Percentiles rank a stretch among this genome's conserved stretches.
Evolutionary conservation across 306 rosid species (phyloP).

Genomic region (Crotalaria pallida): DNA sequence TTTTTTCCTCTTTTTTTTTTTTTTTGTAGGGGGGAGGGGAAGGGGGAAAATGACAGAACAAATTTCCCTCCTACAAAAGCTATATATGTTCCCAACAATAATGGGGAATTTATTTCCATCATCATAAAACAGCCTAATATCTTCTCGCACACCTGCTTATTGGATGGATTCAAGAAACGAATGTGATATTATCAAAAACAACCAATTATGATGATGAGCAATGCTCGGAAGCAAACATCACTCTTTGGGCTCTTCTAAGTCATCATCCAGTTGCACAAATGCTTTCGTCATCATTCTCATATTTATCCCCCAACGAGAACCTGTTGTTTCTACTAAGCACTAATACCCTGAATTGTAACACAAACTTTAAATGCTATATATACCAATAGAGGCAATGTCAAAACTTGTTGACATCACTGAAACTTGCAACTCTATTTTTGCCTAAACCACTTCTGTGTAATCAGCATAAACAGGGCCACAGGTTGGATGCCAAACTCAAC

Average conservation of each 20-base stretch:
- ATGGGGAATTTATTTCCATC: conserved; percentile 31
- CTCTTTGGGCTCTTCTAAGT: conserved; percentile 32
- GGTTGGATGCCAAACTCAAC: conserved; percentile 30
- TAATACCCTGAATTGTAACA: conserved; percentile 37
- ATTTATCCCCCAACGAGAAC: conserved; percentile 18
- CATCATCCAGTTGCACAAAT: conserved; percentile 28
- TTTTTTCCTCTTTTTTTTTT: not conserved
- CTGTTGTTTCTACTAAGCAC: conserved; percentile 39
- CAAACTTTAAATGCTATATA: conserved; percentile 36
- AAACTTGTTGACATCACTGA: conserved; percentile 33
- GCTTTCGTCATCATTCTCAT: conserved; percentile 32
- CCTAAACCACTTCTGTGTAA: conserved; percentile 25
- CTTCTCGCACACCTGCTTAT: conserved; percentile 45
- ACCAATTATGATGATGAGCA: conserved; percentile 22
- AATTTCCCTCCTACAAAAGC: conserved; percentile 37
- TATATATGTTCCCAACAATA: conserved; percentile 30
- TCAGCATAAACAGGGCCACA: conserved; percentile 32
- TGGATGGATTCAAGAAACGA: conserved; percentile 42
- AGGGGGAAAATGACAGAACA: conserved; percentile 16
- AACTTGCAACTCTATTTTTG: conserved; percentile 29
- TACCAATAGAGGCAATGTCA: conserved; percentile 36
- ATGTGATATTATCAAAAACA: conserved; percentile 22
- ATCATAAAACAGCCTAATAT: conserved; percentile 18
- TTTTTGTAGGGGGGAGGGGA: conserved; percentile 11
- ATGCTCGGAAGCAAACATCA: conserved; percentile 23